Base-by-base conservation (phyloP, 164 flowering plant species). In the Protea cynaroides region DNA sequence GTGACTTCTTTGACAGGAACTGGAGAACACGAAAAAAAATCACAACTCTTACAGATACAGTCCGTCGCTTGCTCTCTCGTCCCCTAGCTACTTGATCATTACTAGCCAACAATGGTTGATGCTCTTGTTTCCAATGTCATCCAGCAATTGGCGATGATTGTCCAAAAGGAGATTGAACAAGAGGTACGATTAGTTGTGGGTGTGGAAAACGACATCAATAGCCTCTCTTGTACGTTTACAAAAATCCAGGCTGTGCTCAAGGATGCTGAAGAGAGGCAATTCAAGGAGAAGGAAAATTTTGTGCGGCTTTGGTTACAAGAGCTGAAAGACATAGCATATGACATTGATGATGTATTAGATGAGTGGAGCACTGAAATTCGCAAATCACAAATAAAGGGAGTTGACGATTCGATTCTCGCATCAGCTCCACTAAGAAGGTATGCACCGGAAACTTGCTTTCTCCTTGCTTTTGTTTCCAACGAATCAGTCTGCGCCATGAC, bases 231-330 rank as follows among this genome's bases (percentile, higher is more conserved):
- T 24, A 22, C 47, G 8, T 53, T 75, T 46, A 12, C 25, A 6
- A 40, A 58, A 47, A 66, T 69, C 57, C 61, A 58, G 24, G 73
- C 70, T 7, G 69, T 74, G 51, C 65, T 77, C 18, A 21, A 12
- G 10, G 77, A 79, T 64, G 80, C 80, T 2, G 80, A 76, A 56
- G 60, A 55, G 23, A 56, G 58, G 34, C 74, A 69, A 43, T 49
- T 66, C 9, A 71, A 61, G 23, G 67, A 76, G 0, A 53, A 64
- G 18, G 1, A 25, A 8, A n/a, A n/a, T n/a, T n/a, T n/a, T n/a
- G 64, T 71, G 38, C 58, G 58, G 15, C 1, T 59, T 8, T 74
- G 77, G 77, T 52, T n/a, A n/a, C n/a, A n/a, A n/a, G n/a, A n/a
- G n/a, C n/a, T n/a, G n/a, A n/a, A n/a, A n/a, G n/a, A n/a, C 15